Evolutionary conservation across 345 rosid species (phyloP), one percentile per base, ranked within the genome.

Genomic region (Rhodomyrtus tomentosa): DNA sequence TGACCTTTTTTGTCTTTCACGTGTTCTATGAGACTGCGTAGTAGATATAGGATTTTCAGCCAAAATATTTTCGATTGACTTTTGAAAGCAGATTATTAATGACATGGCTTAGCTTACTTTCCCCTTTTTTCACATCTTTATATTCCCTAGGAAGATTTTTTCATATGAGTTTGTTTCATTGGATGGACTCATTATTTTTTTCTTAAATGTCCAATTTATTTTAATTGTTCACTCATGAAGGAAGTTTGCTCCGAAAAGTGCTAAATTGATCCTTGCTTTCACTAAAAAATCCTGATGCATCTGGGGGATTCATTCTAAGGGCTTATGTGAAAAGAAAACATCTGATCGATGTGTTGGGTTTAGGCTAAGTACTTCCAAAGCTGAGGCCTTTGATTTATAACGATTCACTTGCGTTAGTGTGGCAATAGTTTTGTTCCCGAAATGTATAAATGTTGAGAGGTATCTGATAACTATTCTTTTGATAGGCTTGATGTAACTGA

Each of bases 401-500:
- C 20, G 1, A 68, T 68, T 42, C 36, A 32, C 76, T 16, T 32
- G 74, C 0, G 45, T 68, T 42, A 18, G 42, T 68, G 42, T 68
- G 76, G 76, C 42, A 68, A 68, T 68, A 32, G 76, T 68, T 1
- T 32, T 68, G 76, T 68, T 68, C 76, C 76, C 6, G 45, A 16
- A 38, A 38, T 32, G 42, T 32, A 16, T 32, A 16, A 32, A 32
- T 16, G 42, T 32, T 68, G 1, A 62, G 29, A 3, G 82, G 13
- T 81, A 50, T 49, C 53, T 52, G 29, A 73, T 7, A 29, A 50
- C 10, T 73, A 9, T 62, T 51, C 81, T 73, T 55, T 49, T 0
- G 22, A 36, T 52, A 72, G 98, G 91, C 98, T 97, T 87, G 95
- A 94, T 87, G 98, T 94, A 81, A 80, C 94, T 32, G 94, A 93